Percentiles rank a stretch among this genome's conserved stretches.
These are phyloP conservation scores for Fragilariopsis cylindrus DNA, from an alignment of 108 stramenopile genomes.

Conservation along the genomic window DNA sequence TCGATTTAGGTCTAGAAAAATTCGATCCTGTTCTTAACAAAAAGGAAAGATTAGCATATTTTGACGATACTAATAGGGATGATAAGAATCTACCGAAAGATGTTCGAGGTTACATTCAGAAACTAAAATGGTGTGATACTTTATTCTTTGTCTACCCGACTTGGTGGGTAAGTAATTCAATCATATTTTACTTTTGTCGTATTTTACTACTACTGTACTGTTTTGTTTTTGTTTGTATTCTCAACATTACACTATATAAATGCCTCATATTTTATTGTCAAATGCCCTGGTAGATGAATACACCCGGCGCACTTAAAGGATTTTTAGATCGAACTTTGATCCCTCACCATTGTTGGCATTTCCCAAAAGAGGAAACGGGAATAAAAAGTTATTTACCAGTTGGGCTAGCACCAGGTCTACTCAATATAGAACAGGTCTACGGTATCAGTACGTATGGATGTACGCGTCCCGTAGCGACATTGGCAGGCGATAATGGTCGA, in stretches of 20 bases:
- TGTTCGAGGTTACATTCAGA: conserved; percentile 14
- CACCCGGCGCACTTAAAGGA: conserved; percentile 48
- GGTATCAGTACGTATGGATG: conserved; percentile 32
- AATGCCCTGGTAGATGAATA: conserved; percentile 57
- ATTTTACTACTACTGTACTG: no score
- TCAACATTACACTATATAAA: no score
- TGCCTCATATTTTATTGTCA: conserved; percentile 38
- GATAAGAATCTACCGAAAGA: conserved; percentile 16
- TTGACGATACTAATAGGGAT: not conserved
- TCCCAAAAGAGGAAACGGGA: conserved; percentile 1
- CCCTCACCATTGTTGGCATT: conserved; percentile 23
- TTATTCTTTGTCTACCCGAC: conserved; percentile 55
- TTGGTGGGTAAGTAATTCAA: conserved; percentile 33
- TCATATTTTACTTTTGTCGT: no score
- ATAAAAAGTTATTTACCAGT: not conserved
- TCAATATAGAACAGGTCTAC: conserved; percentile 17
- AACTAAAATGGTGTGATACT: conserved; percentile 39
- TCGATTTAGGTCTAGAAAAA: conserved; percentile 10
- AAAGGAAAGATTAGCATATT: not conserved
- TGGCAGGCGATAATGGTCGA: conserved; percentile 29
- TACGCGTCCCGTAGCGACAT: conserved; percentile 9
- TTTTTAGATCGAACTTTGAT: conserved; percentile 43
- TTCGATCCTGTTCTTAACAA: conserved; percentile 15
- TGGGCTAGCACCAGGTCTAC: conserved; percentile 19
- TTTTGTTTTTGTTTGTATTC: no score